phyloP scores from a whole-genome alignment of 1,139 yeast species.

The Zhuliangozyma blackwelliae region DNA sequence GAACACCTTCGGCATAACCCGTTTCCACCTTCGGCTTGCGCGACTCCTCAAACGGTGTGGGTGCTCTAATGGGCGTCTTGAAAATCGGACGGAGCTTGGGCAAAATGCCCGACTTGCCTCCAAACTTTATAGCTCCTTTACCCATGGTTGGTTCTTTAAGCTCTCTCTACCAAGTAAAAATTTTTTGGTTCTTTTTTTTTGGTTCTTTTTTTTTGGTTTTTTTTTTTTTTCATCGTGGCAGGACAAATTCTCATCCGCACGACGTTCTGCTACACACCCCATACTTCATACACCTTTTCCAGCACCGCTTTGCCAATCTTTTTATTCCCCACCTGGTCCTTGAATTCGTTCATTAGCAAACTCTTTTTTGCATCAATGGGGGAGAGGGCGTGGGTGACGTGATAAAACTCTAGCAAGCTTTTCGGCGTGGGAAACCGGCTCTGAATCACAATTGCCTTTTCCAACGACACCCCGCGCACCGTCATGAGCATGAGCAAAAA shows the following conservation, averaged over 20 bases:
- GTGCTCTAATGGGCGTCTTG: slow-evolving; percentile 58
- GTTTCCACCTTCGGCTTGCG: slow-evolving; percentile 45
- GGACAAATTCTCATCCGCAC: no score
- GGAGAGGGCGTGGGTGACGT: slow-evolving; percentile 12
- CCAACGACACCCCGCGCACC: slow-evolving; percentile 74
- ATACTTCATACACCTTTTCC: slow-evolving; percentile 54
- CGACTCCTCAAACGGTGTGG: slow-evolving; percentile 27
- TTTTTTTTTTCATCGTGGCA: no score
- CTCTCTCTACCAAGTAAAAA: no score
- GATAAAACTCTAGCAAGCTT: slow-evolving; percentile 37
- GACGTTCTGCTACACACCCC: slow-evolving; percentile 46
- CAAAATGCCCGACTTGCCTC: slow-evolving; percentile 77
- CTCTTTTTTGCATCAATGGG: slow-evolving; percentile 30
- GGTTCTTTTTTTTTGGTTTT: no score
- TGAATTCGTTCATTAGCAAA: slow-evolving; percentile 43
- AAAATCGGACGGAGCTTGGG: slow-evolving; percentile 74
- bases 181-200: no score
- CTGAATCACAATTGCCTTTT: slow-evolving; percentile 80
- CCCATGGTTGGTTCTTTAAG: slow-evolving; percentile 31
- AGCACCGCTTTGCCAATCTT: slow-evolving; percentile 59
- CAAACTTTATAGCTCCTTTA: slow-evolving; percentile 47
- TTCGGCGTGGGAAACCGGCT: slow-evolving; percentile 60
- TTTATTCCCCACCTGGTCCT: slow-evolving; percentile 54
- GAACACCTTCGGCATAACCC: slow-evolving; percentile 74
- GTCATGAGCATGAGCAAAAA: slow-evolving; percentile 76